phyloP scores from a whole-genome alignment of 2,329 filamentous ascomycete genomes.

The Curvularia eragrostidis region DNA sequence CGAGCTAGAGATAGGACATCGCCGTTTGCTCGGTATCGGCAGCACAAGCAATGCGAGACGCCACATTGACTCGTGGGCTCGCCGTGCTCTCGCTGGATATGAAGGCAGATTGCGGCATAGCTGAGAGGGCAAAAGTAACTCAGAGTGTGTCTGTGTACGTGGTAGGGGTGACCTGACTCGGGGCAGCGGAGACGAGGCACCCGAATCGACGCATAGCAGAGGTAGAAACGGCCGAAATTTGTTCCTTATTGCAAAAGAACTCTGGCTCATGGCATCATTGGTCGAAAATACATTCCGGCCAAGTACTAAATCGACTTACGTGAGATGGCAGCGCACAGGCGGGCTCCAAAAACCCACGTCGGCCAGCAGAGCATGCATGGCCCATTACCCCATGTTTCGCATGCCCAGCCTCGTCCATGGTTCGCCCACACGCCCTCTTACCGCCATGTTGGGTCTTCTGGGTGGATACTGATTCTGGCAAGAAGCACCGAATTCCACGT shows the following conservation, averaged over 20 bases:
- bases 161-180: constrained; percentile 12
- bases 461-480: constrained; percentile 28
- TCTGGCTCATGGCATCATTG: background rate
- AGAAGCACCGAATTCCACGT: constrained; percentile 19
- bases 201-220: constrained; percentile 1
- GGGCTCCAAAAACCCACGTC: constrained; percentile 15
- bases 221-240: background rate
- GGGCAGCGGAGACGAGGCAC: constrained; percentile 7
- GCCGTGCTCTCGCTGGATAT: constrained; percentile 16
- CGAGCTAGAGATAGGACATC: constrained; percentile 20
- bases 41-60: constrained; percentile 16
- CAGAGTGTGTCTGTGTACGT: background rate
- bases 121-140: constrained; percentile 8
- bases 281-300: background rate
- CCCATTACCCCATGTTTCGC: constrained; percentile 8
- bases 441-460: constrained; percentile 28
- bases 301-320: background rate
- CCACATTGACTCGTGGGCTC: constrained; percentile 14
- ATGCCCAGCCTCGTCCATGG: constrained; percentile 2
- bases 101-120: constrained; percentile 25
- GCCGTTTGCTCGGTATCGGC: constrained; percentile 8
- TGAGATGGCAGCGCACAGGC: constrained; percentile 13
- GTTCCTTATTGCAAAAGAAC: background rate
- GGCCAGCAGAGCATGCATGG: constrained; percentile 10
- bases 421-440: constrained; percentile 15